Base-by-base conservation (phyloP, 179 eudicot species). In the Heliamphora pulchella region DNA sequence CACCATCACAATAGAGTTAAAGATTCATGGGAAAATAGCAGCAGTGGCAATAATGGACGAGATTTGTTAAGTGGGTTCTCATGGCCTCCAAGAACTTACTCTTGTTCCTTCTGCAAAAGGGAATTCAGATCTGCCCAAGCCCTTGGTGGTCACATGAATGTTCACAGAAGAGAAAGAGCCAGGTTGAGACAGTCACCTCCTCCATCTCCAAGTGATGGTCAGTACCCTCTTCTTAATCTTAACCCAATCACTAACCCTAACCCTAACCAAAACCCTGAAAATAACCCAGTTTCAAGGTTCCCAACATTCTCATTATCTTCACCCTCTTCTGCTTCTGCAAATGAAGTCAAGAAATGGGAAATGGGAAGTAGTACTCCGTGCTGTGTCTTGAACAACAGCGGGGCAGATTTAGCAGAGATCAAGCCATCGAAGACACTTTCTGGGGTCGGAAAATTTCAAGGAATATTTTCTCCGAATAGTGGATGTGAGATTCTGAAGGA, bases 91-190 rank as follows among this genome's bases (percentile, higher is more conserved):
- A 91, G 92, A 77, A 86, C 88, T 77, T 90, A 93, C 78, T 77
- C 87, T 43, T 94, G 99, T 84, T 86, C 73, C 75, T 96, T 89
- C 22, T 94, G 99, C 86, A 94, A 96, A 78, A 94, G 99, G 82
- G 98, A 93, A 13, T 95, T 94, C 85, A 94, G 88, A 71, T 91
- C 93, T 79, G 97, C 99, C 85, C 98, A 94, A 86, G 97, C 99
- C 46, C 89, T 95, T 59, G 98, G 97, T 46, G 97, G 97, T 4
- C 97, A 93, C 87, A 94, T 94, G 97, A 93, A 95, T 85, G 93
- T 94, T 75, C 99, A 96, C 61, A 85, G 97, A 81, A 93, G 90
- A 82, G 97, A 91, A 7, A 91, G 91, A 57, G 92, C 94, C 2
- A 90, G 89, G 79, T 48, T 87, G 58, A 86, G 87, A 68, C 90